Conservation (phyloP, 2,329 filamentous ascomycete species). For the Annulohypoxylon truncatum region DNA sequence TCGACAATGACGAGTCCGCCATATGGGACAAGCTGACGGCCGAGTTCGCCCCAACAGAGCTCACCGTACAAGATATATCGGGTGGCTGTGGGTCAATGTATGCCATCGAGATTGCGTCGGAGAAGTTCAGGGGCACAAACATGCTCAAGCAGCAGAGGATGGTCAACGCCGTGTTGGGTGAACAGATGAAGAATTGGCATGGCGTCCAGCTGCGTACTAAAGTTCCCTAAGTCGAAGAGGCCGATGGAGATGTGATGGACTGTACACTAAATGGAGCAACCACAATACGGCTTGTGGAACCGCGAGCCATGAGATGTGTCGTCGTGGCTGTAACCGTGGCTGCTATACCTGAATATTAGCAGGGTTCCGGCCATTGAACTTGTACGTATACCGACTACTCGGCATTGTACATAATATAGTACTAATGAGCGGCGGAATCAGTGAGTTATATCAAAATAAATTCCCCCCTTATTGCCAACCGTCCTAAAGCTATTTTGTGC, state of each 20-base stretch:
- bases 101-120: conserved; percentile 79
- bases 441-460: conserved; percentile 10
- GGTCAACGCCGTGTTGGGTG: conserved; percentile 79
- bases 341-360: not conserved
- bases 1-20: conserved; percentile 66
- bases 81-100: conserved; percentile 92
- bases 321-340: not conserved
- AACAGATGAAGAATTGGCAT: conserved; percentile 84
- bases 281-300: not conserved
- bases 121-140: conserved; percentile 74
- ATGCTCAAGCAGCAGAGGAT: conserved; percentile 86
- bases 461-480: not conserved
- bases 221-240: conserved; percentile 52
- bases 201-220: conserved; percentile 83
- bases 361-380: not conserved
- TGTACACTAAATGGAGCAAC: not conserved
- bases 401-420: conserved; percentile 18
- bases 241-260: not conserved
- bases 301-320: not conserved
- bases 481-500: not conserved
- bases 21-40: conserved; percentile 66
- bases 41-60: conserved; percentile 62
- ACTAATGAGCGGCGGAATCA: not conserved
- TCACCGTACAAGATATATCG: conserved; percentile 81
- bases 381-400: not conserved